A percentile compares a stretch with the other conserved stretches of the same genome.
These are phyloP conservation scores for Eucalyptus tenuipes DNA, from an alignment of 345 rosid genomes.

Conservation along the genomic window DNA sequence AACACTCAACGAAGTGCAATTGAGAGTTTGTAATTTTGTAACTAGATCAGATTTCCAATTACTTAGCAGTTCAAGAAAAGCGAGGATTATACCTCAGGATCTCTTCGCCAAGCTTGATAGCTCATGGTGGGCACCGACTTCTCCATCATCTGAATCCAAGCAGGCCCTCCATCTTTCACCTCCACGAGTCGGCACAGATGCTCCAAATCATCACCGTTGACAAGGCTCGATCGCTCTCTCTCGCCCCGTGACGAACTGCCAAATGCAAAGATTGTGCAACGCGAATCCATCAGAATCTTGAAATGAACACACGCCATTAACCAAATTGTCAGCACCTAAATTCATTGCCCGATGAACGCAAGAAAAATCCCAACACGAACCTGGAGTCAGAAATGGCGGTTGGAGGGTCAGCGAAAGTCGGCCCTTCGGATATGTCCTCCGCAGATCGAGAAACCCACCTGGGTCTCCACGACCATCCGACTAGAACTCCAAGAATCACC, in stretches of 20 bases:
- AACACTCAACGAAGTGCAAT: neutral
- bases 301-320: neutral
- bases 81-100: slow-evolving; percentile 42
- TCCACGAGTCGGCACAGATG: slow-evolving; percentile 64
- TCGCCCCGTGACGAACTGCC: slow-evolving; percentile 23
- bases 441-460: slow-evolving; percentile 13
- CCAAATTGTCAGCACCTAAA: neutral
- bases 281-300: neutral
- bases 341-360: neutral
- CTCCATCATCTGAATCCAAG: slow-evolving; percentile 97
- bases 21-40: neutral
- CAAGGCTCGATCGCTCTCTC: slow-evolving; percentile 19
- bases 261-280: neutral
- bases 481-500: slow-evolving; percentile 63
- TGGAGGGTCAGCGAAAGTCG: slow-evolving; percentile 9
- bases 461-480: slow-evolving; percentile 94
- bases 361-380: slow-evolving; percentile 2
- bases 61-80: neutral
- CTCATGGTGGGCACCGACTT: slow-evolving; percentile 58
- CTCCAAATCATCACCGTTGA: slow-evolving; percentile 58
- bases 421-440: neutral
- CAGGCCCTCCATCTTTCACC: slow-evolving; percentile 88
- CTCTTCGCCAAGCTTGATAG: slow-evolving; percentile 94
- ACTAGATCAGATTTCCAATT: neutral
- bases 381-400: slow-evolving; percentile 22